phyloP scores from a whole-genome alignment of 768 basidiomycete species.

The Trametes villosa region DNA sequence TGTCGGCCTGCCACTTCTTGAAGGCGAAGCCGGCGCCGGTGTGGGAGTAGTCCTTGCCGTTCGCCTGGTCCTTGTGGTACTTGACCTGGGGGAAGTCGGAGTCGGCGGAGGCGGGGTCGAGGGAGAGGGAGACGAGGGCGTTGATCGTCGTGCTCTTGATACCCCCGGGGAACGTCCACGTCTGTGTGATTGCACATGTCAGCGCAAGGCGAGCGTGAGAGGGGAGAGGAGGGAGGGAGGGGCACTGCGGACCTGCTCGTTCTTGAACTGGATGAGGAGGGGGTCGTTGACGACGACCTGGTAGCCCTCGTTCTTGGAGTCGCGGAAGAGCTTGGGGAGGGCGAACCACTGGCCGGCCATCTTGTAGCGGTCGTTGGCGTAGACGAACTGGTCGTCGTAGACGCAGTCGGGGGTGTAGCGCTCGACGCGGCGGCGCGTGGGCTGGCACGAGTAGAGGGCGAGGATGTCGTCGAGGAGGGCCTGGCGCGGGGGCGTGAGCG shows the following conservation, averaged over 20 bases:
- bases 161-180: constrained; percentile 45
- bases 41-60: constrained; percentile 48
- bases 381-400: constrained; percentile 45
- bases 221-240: neutral
- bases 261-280: constrained; percentile 47
- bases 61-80: constrained; percentile 47
- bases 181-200: constrained; percentile 31
- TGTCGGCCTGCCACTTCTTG: constrained; percentile 46
- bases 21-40: constrained; percentile 45
- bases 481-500: constrained; percentile 43
- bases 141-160: constrained; percentile 46
- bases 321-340: constrained; percentile 43
- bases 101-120: constrained; percentile 44
- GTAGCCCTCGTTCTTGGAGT: constrained; percentile 41
- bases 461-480: constrained; percentile 45
- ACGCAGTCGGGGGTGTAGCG: constrained; percentile 40
- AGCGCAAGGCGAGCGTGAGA: no score
- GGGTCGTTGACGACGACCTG: constrained; percentile 42
- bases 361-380: constrained; percentile 45
- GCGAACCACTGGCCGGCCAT: constrained; percentile 48
- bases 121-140: constrained; percentile 44
- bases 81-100: constrained; percentile 45
- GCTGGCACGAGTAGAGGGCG: constrained; percentile 44
- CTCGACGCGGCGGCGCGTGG: constrained; percentile 43
- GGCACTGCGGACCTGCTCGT: constrained; percentile 40